Evolutionary conservation across 495 filamentous ascomycete genomes (phyloP).

Genomic region (Parathielavia appendiculata): DNA sequence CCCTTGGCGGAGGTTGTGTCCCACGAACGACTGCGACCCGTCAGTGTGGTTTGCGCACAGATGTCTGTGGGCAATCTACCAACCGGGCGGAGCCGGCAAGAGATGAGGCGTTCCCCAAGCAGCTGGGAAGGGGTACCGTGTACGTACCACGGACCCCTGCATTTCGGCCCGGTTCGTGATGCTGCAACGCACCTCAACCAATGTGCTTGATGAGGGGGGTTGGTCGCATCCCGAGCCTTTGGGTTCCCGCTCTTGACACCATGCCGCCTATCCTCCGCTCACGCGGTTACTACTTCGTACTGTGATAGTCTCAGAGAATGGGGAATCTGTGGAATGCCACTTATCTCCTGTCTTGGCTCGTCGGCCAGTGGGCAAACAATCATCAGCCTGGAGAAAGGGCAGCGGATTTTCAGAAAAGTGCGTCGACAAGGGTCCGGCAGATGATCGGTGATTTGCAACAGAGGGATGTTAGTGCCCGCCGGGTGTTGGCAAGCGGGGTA

Average conservation of each 20-base stretch:
- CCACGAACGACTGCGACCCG: slow-evolving; percentile 2
- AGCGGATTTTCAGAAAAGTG: not conserved
- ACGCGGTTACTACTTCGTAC: not conserved
- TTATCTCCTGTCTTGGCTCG: not conserved
- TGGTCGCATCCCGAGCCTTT: not conserved
- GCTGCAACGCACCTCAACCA: slow-evolving; percentile 9
- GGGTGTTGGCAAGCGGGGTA: slow-evolving; percentile 7
- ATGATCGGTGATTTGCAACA: slow-evolving; percentile 18
- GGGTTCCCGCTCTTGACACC: not conserved
- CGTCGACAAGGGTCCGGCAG: slow-evolving; percentile 12
- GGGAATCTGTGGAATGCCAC: not conserved
- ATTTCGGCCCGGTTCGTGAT: slow-evolving; percentile 21
- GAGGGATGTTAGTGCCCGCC: slow-evolving; percentile 11
- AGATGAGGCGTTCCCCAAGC: slow-evolving; percentile 16
- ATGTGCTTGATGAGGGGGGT: not conserved
- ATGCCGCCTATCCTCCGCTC: not conserved
- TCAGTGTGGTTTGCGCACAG: slow-evolving; percentile 19
- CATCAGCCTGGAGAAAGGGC: not conserved
- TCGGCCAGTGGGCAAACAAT: not conserved
- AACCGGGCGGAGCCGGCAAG: slow-evolving; percentile 23
- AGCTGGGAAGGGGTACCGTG: slow-evolving; percentile 9
- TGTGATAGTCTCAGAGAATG: not conserved
- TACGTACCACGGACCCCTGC: slow-evolving; percentile 19
- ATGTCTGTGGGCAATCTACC: slow-evolving; percentile 22
- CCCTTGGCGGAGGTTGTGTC: not conserved